Evolutionary conservation across 305 asterid species (phyloP).

Genomic region (Solanum hybrid): DNA sequence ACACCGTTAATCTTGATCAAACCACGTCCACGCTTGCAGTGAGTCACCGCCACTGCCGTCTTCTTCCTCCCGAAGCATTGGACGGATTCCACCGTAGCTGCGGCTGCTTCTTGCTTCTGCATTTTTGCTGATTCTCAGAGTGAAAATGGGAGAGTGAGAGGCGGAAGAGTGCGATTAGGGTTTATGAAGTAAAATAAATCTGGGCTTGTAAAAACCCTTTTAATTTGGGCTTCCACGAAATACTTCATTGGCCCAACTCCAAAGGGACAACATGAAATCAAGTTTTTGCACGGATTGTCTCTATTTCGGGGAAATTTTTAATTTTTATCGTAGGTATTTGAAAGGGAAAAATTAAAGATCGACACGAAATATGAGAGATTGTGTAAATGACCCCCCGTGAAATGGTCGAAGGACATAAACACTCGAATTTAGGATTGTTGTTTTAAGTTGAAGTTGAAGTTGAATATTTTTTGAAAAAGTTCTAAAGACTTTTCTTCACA

Average conservation of each 20-base stretch:
- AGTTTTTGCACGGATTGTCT: not conserved
- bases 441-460: no score
- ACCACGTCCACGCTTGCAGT: slow-evolving; percentile 11
- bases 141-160: not conserved
- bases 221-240: not conserved
- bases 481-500: no score
- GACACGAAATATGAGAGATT: fast-evolving
- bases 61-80: slow-evolving; percentile 15
- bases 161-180: not conserved
- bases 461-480: no score
- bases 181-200: not conserved
- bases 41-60: slow-evolving; percentile 4
- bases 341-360: not conserved
- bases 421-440: not conserved
- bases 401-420: not conserved
- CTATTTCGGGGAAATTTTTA: not conserved
- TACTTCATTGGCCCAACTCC: not conserved
- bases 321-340: not conserved
- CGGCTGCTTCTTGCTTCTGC: not conserved
- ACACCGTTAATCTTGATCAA: slow-evolving; percentile 13
- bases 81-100: not conserved
- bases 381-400: not conserved
- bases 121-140: not conserved
- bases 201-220: not conserved
- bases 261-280: not conserved